These are phyloP conservation scores for Alternaria ventricosa DNA, from an alignment of 2,329 filamentous ascomycete genomes.

Conservation along the genomic window DNA sequence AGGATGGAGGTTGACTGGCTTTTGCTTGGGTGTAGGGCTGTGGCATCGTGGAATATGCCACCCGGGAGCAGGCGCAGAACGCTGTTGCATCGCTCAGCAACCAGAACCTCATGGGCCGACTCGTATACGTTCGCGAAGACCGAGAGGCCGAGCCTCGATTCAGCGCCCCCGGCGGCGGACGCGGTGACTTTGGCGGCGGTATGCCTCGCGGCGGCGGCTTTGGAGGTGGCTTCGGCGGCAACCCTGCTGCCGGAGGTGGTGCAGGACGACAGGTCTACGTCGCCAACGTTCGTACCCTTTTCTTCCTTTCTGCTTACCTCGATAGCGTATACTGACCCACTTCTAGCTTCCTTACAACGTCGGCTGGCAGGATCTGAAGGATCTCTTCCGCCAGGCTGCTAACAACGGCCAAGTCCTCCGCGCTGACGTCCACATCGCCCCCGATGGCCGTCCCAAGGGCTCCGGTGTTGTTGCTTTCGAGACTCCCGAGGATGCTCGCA, in stretches of 20 bases:
- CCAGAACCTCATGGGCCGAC: constrained; percentile 96
- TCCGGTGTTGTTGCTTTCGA: constrained; percentile 98
- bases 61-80: constrained; percentile 97
- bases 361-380: constrained; percentile 98
- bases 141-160: constrained; percentile 98
- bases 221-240: constrained; percentile 55
- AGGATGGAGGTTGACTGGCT: constrained; percentile 99
- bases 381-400: constrained; percentile 90
- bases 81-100: constrained; percentile 98
- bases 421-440: constrained; percentile 91
- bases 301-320: constrained; percentile 23
- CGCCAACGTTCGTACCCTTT: constrained; percentile 84
- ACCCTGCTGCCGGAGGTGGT: constrained; percentile 66
- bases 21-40: constrained; percentile 96
- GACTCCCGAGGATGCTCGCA: constrained; percentile 90
- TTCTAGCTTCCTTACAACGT: constrained; percentile 91
- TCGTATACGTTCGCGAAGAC: constrained; percentile 99
- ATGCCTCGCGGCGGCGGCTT: constrained; percentile 51
- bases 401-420: constrained; percentile 71
- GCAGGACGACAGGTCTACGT: constrained; percentile 93
- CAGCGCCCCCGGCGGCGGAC: constrained; percentile 69
- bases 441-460: constrained; percentile 92
- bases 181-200: constrained; percentile 58
- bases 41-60: constrained; percentile 99
- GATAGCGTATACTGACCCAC: constrained; percentile 42